phyloP scores from a whole-genome alignment of 2,329 filamentous ascomycete species.

The Penicillium sp. region DNA sequence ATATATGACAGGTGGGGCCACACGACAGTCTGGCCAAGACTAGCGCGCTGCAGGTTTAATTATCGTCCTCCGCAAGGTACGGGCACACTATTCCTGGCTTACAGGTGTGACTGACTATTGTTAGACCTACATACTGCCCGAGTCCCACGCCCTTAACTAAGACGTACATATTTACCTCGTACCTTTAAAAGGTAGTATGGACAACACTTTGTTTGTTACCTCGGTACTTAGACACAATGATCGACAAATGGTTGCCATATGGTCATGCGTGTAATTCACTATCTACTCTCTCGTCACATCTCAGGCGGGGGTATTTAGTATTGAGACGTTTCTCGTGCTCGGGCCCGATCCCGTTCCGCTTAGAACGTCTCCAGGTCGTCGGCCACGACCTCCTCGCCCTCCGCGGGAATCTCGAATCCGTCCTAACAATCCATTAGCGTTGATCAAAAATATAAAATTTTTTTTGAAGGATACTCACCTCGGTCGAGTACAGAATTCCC shows the following conservation, averaged over 20 bases:
- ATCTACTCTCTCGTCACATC: slow-evolving; percentile 10
- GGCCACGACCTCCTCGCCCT: slow-evolving; percentile 58
- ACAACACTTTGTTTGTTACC: too few species aligned
- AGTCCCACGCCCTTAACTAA: not conserved
- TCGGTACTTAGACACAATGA: not conserved
- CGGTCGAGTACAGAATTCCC: slow-evolving; percentile 93
- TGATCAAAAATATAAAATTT: not conserved
- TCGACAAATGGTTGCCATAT: not conserved
- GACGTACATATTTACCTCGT: not conserved
- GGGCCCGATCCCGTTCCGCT: slow-evolving; percentile 5
- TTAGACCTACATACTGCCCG: not conserved
- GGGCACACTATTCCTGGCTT: not conserved
- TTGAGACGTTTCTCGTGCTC: slow-evolving; percentile 12
- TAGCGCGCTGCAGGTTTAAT: slow-evolving; percentile 25
- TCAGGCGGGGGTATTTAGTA: slow-evolving; percentile 24
- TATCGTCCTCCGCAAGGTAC: slow-evolving; percentile 3
- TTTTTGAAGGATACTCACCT: slow-evolving; percentile 49
- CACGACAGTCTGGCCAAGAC: slow-evolving; percentile 12
- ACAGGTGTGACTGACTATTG: not conserved
- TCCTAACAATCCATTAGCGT: slow-evolving; percentile 22
- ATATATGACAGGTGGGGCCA: slow-evolving; percentile 11
- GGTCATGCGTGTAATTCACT: slow-evolving; percentile 2
- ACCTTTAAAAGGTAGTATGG: too few species aligned
- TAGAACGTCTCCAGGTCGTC: slow-evolving; percentile 45
- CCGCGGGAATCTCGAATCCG: slow-evolving; percentile 77